Conservation (phyloP, 495 filamentous ascomycete species). For the Podospora australis region DNA sequence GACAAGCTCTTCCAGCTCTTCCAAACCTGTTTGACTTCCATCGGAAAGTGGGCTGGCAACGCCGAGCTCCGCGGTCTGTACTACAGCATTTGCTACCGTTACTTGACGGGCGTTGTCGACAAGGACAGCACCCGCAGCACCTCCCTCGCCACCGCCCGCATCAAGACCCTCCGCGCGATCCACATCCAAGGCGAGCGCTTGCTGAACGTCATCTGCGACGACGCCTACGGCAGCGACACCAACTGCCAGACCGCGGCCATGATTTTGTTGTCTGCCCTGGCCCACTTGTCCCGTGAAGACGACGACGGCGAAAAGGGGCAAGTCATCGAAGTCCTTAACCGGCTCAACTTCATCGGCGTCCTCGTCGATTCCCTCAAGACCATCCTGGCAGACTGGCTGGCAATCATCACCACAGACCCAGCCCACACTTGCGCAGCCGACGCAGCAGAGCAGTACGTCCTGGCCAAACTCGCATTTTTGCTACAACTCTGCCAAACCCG, state of each 20-base stretch:
- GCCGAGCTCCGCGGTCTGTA: constrained; percentile 68
- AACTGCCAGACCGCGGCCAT: constrained; percentile 76
- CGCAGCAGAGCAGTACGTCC: constrained; percentile 50
- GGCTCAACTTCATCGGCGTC: constrained; percentile 83
- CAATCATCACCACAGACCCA: constrained; percentile 4
- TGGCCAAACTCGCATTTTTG: constrained; percentile 76
- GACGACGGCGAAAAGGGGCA: constrained; percentile 52
- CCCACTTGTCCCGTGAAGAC: constrained; percentile 53
- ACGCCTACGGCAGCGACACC: constrained; percentile 79
- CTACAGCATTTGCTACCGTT: constrained; percentile 83
- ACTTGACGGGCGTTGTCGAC: constrained; percentile 66
- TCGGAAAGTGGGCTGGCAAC: constrained; percentile 63
- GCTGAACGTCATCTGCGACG: constrained; percentile 83
- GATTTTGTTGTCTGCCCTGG: constrained; percentile 62
- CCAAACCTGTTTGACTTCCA: constrained; percentile 68
- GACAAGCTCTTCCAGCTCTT: constrained; percentile 91
- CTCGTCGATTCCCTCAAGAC: constrained; percentile 76
- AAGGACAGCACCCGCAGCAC: constrained; percentile 26
- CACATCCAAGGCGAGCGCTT: constrained; percentile 69
- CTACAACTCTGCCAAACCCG: constrained; percentile 75
- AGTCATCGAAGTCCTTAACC: constrained; percentile 70
- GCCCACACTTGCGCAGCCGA: constrained; percentile 9
- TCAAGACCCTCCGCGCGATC: constrained; percentile 66
- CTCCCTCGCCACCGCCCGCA: constrained; percentile 36
- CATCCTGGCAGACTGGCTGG: constrained; percentile 56